Base-by-base conservation (phyloP, 495 filamentous ascomycete genomes). In the Trichoderma orchidacearum region DNA sequence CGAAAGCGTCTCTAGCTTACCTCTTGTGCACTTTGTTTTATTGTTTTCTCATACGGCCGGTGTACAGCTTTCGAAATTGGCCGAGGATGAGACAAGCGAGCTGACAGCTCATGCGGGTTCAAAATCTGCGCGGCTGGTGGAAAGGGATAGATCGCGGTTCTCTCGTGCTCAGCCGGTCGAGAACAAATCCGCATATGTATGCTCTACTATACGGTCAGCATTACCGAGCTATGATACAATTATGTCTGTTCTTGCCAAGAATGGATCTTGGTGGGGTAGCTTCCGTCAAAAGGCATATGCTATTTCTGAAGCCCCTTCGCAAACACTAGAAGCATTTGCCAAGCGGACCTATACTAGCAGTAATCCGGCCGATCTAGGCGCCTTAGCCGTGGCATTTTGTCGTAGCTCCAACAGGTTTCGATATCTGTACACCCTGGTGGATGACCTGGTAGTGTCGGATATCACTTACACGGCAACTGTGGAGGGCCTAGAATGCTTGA, bases 191-290 rank as follows among this genome's bases (percentile, higher is more conserved):
- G 28, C 51, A 30, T 21, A 9, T 11, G 25, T 56, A 3, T 61
- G 59, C 35, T 29, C 18, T 12, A 55, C 51, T 17, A 29, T 61
- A 12, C 60, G 60, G 15, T 30, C 56, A 0, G 23, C 41, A 8
- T 53, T 62, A 25, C 60, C 60, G 6, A 50, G 30, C 28, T 62
- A 56, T 54, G 57, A 62, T 13, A 51, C 27, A 1, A 45, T 62
- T 9, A 18, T 51, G 5, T 13, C 18, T 5, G n/a, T 41, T 15
- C 9, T 62, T 9, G 9, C 51, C 21, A 41, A 54, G 6, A 54
- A 54, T 2, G 51, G 56, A 25, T 31, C 56, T n/a, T 58, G 56
- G 56, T 58, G 56, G 56, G 27, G 41, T 34, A 58, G 56, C 51
- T 58, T 58, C 56, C 56, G 56, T 5, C 30, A 53, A 50, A 58